phyloP scores from a whole-genome alignment of 257 asterid genomes.

The Nicotiana knightiana region DNA sequence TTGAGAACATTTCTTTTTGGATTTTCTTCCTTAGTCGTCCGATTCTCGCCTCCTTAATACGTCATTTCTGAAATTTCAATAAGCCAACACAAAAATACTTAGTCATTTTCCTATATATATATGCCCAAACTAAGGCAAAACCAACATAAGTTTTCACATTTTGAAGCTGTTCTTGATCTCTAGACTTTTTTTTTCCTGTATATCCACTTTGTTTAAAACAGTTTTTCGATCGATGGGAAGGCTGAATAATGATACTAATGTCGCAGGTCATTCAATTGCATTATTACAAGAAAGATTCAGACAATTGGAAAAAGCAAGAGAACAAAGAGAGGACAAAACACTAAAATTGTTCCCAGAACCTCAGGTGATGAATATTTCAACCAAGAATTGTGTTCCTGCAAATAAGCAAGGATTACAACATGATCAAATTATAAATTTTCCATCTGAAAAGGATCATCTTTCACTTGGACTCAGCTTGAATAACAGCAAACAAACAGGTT shows the following conservation, averaged over 20 bases:
- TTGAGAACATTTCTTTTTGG: not conserved
- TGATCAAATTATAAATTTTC: not conserved
- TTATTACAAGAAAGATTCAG: conserved; percentile 12
- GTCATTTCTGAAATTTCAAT: not conserved
- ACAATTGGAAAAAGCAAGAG: conserved; percentile 8
- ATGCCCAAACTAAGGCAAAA: not conserved
- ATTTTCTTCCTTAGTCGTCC: not conserved
- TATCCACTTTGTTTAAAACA: no score
- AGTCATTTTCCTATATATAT: not conserved
- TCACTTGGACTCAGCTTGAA: conserved; percentile 14
- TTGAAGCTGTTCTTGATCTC: not conserved
- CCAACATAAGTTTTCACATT: not conserved
- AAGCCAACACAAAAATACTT: not conserved
- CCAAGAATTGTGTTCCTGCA: not conserved
- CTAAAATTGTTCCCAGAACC: conserved; percentile 1
- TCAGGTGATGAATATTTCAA: not conserved
- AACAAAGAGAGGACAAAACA: not conserved
- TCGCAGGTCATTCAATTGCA: conserved; percentile 9
- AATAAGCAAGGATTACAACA: not conserved
- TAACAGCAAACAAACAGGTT: not conserved
- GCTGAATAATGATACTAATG: not conserved
- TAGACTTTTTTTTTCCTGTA: no score
- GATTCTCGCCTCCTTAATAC: not conserved
- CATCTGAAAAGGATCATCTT: not conserved
- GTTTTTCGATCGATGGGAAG: not conserved